Evolutionary conservation across 2,329 filamentous ascomycete genomes (phyloP), one percentile per base, ranked within the genome.

Genomic region (Dendryphion nanum): DNA sequence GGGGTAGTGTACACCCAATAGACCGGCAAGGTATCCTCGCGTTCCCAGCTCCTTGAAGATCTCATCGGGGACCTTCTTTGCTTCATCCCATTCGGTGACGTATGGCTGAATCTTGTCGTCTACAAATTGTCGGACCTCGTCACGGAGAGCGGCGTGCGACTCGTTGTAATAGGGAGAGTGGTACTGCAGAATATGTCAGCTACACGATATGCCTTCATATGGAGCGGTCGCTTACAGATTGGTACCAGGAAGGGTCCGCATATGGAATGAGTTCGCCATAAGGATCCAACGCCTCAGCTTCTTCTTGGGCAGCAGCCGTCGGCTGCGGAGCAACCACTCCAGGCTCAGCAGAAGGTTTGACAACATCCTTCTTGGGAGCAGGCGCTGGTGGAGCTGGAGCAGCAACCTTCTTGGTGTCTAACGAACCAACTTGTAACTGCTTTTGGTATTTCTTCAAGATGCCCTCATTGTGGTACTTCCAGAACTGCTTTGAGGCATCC

Each of bases 141-240:
- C 84, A 44, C 93, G 89, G 34, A 98, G 84, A 35, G 89, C 89
- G 40, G 82, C 90, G 69, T 98, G 93, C 4, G 88, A 83, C 69
- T 95, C 85, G 71, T 96, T 96, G 78, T 85, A 95, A 78, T 96
- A 97, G 18, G 91, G 89, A 2, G 91, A 95, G 73, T 95, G 87
- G 70, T 95, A 95, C 86, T 94, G 49, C 24, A 24, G 12, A 19
- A 2, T n/a, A n/a, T 6, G 8, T 28, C 13, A 7, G 24, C 17
- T 40, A 18, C 20, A 32, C 7, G 18, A 5, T 13, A 23, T 14
- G 3, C 14, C 12, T 24, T n/a, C 13, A 2, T 30, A 12, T 12
- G 15, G 10, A 10, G 23, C 23, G n/a, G n/a, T 26, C 7, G 74
- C 88, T 67, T 75, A 94, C 89, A 51, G 83, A 84, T 67, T 95